These are phyloP conservation scores for Venturia pyrina DNA, from an alignment of 2,329 filamentous ascomycete genomes.

Conservation along the genomic window DNA sequence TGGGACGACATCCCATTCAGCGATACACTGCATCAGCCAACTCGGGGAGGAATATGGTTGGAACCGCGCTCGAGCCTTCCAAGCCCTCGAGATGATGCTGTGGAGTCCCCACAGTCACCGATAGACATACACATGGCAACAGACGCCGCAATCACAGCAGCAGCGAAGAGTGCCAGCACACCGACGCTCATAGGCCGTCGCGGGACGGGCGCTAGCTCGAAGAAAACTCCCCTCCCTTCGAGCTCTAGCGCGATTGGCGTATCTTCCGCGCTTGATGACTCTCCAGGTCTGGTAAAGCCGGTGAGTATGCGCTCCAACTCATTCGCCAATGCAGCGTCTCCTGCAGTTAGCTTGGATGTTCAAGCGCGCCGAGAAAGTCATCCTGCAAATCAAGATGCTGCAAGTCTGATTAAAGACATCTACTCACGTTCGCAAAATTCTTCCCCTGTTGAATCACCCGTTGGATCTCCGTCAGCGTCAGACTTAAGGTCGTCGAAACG, in stretches of 20 bases:
- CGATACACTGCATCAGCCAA: constrained; percentile 64
- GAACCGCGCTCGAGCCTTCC: constrained; percentile 23
- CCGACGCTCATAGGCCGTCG: constrained; percentile 9
- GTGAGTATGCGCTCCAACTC: constrained; percentile 51
- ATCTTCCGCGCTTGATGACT: constrained; percentile 21
- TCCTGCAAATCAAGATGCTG: constrained; percentile 49
- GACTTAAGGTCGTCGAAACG: background rate
- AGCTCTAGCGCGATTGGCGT: constrained; percentile 15
- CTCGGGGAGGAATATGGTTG: constrained; percentile 77
- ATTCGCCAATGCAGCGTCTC: constrained; percentile 52
- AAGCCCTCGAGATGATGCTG: constrained; percentile 12
- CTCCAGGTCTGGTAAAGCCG: constrained; percentile 28
- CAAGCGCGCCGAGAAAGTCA: constrained; percentile 45
- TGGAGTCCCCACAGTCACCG: constrained; percentile 19
- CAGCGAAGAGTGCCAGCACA: constrained; percentile 8
- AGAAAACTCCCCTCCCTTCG: background rate
- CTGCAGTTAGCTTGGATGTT: constrained; percentile 58
- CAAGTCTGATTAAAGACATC: constrained; percentile 56
- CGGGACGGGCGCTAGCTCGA: background rate
- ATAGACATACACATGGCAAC: constrained; percentile 14
- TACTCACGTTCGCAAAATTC: constrained; percentile 43
- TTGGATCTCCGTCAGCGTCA: constrained; percentile 5
- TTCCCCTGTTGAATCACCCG: constrained; percentile 8
- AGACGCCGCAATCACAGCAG: background rate
- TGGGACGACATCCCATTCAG: constrained; percentile 96